Evolutionary conservation across 179 eudicot genomes (phyloP).

Genomic region (Actinidia arguta): DNA sequence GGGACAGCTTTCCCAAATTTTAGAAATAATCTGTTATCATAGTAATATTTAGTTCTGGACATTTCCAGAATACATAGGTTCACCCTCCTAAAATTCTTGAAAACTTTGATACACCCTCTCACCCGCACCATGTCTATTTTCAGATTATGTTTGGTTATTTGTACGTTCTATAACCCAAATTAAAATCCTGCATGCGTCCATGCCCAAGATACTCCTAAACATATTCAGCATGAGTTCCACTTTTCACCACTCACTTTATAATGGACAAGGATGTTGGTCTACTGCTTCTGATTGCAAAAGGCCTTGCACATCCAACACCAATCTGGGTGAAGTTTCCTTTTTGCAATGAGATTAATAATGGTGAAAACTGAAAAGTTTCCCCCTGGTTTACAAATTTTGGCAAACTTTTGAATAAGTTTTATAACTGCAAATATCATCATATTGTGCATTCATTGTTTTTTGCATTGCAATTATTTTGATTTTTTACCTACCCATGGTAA

Average conservation of each 20-base stretch:
- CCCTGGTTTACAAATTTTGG: neutral
- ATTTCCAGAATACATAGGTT: too few relatives aligned
- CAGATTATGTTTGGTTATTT: too few relatives aligned
- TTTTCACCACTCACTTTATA: neutral
- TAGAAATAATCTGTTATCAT: too few relatives aligned
- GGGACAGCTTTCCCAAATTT: too few relatives aligned
- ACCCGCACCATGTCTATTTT: too few relatives aligned
- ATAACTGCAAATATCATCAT: neutral
- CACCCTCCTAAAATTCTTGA: too few relatives aligned
- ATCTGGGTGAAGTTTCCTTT: neutral
- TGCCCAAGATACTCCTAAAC: neutral
- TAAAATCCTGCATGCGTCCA: too few relatives aligned
- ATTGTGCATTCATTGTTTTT: neutral
- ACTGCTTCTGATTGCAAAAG: neutral
- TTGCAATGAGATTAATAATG: neutral
- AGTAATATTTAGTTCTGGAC: too few relatives aligned
- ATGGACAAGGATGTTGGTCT: neutral
- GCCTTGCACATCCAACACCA: neutral
- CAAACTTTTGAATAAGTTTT: neutral
- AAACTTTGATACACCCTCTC: too few relatives aligned
- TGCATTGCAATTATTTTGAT: neutral
- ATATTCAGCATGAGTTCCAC: neutral
- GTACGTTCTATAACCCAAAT: too few relatives aligned
- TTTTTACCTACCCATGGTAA: slow-evolving; percentile 26
- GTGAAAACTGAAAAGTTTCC: neutral